Base-by-base conservation (phyloP, 495 filamentous ascomycete genomes). In the Entonaema liquescens region DNA sequence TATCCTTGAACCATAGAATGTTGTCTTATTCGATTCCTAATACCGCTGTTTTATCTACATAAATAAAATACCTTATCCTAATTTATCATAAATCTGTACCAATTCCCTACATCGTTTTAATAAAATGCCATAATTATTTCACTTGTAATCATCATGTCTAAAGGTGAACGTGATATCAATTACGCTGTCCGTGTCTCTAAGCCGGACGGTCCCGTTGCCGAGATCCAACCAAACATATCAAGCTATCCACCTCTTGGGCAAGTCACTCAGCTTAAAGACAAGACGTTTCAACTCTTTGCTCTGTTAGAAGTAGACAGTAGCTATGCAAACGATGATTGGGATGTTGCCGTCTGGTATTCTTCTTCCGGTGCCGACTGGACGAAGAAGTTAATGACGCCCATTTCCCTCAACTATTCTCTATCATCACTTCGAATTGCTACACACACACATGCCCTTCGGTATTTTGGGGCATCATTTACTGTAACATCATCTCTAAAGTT, bases 281-380 rank as follows among this genome's bases (percentile, higher is more conserved):
- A 68, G 7, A 71, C 87, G 80, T 81, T 91, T 12, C 73, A 73
- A 2, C 91, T 95, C 66, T 89, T 86, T 15, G 91, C 92, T 15
- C 78, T 93, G n/a, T 80, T 97, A 29, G 91, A 93, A 65, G 86
- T 88, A 23, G 88, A 85, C 49, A 83, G 74, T 35, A 81, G 79
- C 55, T 83, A 87, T 33, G 82, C 82, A 1, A 74, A 86, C 6
- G 84, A 90, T 68, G 64, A 79, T 40, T 96, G 91, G 91, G 85
- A 95, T 74, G 85, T 91, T 5, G 84, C 89, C 33, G 80, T 97
- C 1, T 97, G 93, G 93, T 88, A 94, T 72, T 91, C 91, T 26
- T 84, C 87, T 54, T 67, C 69, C 17, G 78, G 77, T 17, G 66
- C 71, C 5, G 71, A 83, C 33, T 91, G 89, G 89, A 61, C 71